Percentiles rank a stretch among this genome's conserved stretches.
Evolutionary conservation across 2,329 filamentous ascomycete species (phyloP).

Genomic region (Chaetothyriales sp.): DNA sequence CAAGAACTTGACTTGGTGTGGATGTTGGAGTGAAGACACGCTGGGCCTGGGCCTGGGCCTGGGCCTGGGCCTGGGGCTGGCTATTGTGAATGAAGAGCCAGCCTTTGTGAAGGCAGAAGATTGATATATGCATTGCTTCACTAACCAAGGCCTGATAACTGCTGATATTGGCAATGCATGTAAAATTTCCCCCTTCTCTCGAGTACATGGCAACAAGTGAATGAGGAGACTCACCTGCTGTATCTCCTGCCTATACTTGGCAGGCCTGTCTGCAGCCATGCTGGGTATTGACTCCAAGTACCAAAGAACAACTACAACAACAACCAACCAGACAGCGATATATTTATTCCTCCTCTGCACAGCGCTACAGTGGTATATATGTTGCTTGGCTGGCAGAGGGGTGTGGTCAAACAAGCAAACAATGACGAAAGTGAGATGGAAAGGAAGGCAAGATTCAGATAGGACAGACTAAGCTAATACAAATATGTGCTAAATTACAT

Average conservation of each 20-base stretch:
- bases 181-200: neutral
- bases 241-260: conserved; percentile 95
- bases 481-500: neutral
- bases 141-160: neutral
- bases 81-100: too few relatives aligned
- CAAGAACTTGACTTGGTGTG: neutral
- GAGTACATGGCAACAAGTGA: neutral
- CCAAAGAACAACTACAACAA: neutral
- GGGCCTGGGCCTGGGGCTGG: too few relatives aligned
- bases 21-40: neutral
- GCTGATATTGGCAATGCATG: neutral
- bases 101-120: too few relatives aligned
- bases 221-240: conserved; percentile 58
- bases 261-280: conserved; percentile 57
- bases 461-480: neutral
- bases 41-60: too few relatives aligned
- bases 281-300: conserved; percentile 17
- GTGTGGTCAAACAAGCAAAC: neutral
- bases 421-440: too few relatives aligned
- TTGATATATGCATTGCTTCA: too few relatives aligned
- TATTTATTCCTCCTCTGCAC: neutral
- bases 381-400: neutral
- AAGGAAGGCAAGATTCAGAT: neutral
- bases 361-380: neutral
- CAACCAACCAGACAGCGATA: neutral